Evolutionary conservation across 805 yeast species (phyloP).

Genomic region (Grigorovia jiainica): DNA sequence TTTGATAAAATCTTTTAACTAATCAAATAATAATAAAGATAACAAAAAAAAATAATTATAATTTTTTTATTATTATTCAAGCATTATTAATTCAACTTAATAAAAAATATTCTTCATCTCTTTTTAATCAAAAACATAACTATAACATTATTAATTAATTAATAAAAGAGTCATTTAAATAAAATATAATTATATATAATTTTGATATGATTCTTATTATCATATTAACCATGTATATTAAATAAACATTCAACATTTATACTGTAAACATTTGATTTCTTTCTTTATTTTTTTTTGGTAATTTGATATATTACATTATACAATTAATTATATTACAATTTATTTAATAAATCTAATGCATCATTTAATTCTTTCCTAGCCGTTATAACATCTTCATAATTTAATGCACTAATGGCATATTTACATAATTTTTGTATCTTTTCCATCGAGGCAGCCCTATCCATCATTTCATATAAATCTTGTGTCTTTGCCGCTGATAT

Average conservation of each 20-base stretch:
- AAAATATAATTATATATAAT: no score
- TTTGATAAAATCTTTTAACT: neutral
- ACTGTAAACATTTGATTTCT: no score
- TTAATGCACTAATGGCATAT: constrained; percentile 70
- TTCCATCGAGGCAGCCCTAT: constrained; percentile 45
- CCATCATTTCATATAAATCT: constrained; percentile 41
- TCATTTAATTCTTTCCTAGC: constrained; percentile 51
- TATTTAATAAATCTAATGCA: constrained; percentile 38
- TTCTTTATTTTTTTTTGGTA: no score
- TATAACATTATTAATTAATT: no score
- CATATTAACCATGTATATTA: no score
- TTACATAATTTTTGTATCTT: constrained; percentile 61
- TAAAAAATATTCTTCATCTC: constrained; percentile 4
- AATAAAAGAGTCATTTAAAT: no score
- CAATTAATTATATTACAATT: neutral
- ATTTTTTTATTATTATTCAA: neutral
- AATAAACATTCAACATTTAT: no score
- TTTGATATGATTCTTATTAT: no score
- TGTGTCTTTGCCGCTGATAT: constrained; percentile 11
- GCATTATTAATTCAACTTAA: constrained; percentile 6
- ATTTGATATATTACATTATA: no score
- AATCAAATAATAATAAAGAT: no score
- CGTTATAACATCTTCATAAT: constrained; percentile 63
- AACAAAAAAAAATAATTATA: neutral
- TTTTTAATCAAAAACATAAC: neutral